phyloP scores from a whole-genome alignment of 78 protist genomes.

The Acrasis kona region DNA sequence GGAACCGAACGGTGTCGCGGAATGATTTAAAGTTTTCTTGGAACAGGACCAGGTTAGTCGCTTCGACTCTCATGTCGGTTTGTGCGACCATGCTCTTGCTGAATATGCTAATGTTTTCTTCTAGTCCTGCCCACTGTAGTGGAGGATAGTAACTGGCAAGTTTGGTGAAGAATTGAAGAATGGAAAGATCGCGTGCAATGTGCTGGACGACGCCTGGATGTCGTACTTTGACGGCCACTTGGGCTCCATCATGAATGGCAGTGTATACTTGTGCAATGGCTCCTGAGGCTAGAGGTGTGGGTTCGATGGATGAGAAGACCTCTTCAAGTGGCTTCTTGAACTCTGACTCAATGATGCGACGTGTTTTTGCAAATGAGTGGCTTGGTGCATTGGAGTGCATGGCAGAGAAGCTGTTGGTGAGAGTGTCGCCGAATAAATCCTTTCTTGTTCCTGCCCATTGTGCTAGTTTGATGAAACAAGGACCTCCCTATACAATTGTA shows the following conservation, averaged over 20 bases:
- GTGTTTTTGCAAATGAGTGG: background rate
- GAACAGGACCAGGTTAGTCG: background rate
- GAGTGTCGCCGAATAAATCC: background rate
- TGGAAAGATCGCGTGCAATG: conserved; percentile 4
- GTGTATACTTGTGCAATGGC: conserved; percentile 35
- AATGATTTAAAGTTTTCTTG: conserved; percentile 8
- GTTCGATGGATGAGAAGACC: background rate
- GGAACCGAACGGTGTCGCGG: background rate
- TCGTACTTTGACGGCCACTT: conserved; percentile 22
- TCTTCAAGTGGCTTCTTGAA: background rate
- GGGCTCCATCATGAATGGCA: too few species aligned
- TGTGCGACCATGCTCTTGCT: conserved; percentile 2
- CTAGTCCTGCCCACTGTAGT: background rate
- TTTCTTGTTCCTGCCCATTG: conserved; percentile 38
- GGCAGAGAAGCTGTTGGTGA: background rate
- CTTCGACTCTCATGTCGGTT: conserved; percentile 16
- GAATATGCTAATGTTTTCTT: background rate
- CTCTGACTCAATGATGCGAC: background rate
- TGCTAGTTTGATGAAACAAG: conserved; percentile 23
- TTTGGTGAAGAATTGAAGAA: background rate
- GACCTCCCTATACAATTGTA: too few species aligned
- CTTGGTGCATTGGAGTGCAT: conserved; percentile 8
- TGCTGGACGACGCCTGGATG: conserved; percentile 10
- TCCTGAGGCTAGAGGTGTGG: conserved; percentile 9
- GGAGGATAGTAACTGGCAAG: background rate